A percentile compares a stretch with the other conserved stretches of the same genome.
phyloP scores from a whole-genome alignment of 2,329 filamentous ascomycete species.

The Bipolaris bicolor region DNA sequence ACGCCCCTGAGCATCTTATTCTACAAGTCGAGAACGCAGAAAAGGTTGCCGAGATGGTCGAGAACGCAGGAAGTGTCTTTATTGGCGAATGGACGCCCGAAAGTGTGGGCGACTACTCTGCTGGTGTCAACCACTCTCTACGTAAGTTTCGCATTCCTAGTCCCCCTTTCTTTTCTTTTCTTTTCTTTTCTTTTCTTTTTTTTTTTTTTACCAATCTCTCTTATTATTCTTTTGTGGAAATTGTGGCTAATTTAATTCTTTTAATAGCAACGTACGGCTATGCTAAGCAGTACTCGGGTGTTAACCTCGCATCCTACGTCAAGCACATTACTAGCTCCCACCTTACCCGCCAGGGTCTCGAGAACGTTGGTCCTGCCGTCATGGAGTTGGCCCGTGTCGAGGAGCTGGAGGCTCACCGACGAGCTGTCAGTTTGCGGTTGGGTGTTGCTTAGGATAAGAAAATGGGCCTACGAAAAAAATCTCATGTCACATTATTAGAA shows the following conservation, averaged over 20 bases:
- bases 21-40: constrained; percentile 83
- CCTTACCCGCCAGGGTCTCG: constrained; percentile 81
- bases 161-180: not conserved
- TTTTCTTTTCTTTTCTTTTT: not conserved
- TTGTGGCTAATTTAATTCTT: not conserved
- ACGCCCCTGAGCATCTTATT: constrained; percentile 96
- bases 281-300: constrained; percentile 97
- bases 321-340: constrained; percentile 98
- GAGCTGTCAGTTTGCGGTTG: constrained; percentile 71
- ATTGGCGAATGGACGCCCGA: constrained; percentile 96
- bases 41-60: constrained; percentile 74
- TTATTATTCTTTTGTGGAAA: no score
- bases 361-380: constrained; percentile 84
- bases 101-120: constrained; percentile 96
- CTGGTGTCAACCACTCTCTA: constrained; percentile 95
- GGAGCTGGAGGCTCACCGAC: constrained; percentile 89
- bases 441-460: constrained; percentile 36
- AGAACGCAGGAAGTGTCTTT: constrained; percentile 96
- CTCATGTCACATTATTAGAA: not conserved
- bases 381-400: constrained; percentile 96
- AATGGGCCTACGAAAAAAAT: not conserved
- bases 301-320: constrained; percentile 93
- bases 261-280: constrained; percentile 91
- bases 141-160: constrained; percentile 67
- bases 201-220: not conserved